Conservation (phyloP, 306 rosid species). For the Parietaria judaica region DNA sequence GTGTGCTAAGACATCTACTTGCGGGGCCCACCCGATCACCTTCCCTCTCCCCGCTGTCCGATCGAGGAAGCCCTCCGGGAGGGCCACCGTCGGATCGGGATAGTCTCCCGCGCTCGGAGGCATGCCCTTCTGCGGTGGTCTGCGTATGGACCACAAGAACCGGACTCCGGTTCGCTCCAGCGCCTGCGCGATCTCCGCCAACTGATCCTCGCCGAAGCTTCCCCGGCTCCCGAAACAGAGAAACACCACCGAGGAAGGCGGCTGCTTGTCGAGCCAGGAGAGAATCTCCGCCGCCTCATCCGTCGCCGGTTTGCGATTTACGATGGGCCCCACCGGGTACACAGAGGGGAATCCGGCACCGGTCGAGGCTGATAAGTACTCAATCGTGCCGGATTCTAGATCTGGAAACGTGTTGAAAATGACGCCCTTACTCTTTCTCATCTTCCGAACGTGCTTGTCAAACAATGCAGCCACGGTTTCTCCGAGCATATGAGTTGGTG, state of each 20-base stretch:
- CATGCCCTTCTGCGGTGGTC: slow-evolving; percentile 16
- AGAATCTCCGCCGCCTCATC: slow-evolving; percentile 2
- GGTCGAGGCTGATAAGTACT: slow-evolving; percentile 6
- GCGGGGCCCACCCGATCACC: slow-evolving; percentile 30
- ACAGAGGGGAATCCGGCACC: slow-evolving; percentile 6
- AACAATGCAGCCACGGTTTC: background rate
- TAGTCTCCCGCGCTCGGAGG: background rate
- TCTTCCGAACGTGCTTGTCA: background rate
- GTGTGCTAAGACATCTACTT: slow-evolving; percentile 23
- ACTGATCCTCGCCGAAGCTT: slow-evolving; percentile 19
- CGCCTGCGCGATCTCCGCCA: slow-evolving; percentile 33
- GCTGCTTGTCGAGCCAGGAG: slow-evolving; percentile 37
- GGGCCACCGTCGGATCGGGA: background rate
- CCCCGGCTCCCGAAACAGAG: slow-evolving; percentile 42
- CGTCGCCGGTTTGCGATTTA: background rate
- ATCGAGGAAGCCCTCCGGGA: slow-evolving; percentile 34
- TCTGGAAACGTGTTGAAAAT: slow-evolving; percentile 46
- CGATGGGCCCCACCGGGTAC: slow-evolving; percentile 27
- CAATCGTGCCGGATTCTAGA: slow-evolving; percentile 33
- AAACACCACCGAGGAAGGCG: slow-evolving; percentile 27
- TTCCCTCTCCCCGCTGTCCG: slow-evolving; percentile 22
- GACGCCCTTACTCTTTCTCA: slow-evolving; percentile 25
- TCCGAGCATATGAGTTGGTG: background rate
- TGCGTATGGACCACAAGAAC: slow-evolving; percentile 31
- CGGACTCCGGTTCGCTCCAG: slow-evolving; percentile 21